phyloP scores from a whole-genome alignment of 257 asterid species.

The Capsicum rhomboideum region DNA sequence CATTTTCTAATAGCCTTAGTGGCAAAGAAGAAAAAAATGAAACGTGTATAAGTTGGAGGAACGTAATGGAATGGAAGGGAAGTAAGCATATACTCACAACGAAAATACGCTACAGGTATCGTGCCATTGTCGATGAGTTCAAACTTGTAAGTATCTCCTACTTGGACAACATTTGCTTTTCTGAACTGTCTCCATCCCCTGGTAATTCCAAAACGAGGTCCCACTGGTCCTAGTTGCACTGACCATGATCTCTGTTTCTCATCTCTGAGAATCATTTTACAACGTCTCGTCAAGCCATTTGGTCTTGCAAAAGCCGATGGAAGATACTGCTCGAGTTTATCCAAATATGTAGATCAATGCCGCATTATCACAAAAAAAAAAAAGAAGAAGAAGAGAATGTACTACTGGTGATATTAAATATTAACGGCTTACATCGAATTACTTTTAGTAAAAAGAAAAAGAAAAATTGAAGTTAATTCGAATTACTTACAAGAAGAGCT shows the following conservation, averaged over 20 bases:
- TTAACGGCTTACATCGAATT: neutral
- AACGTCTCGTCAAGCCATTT: neutral
- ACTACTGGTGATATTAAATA: neutral
- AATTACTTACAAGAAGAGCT: neutral
- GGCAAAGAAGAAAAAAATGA: neutral
- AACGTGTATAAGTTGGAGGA: neutral
- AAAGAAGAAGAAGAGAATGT: neutral
- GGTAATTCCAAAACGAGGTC: neutral
- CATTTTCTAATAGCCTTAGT: neutral
- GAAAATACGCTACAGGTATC: neutral
- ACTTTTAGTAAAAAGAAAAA: neutral
- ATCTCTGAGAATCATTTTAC: neutral
- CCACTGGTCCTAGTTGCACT: neutral
- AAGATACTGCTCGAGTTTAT: neutral
- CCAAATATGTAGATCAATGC: neutral
- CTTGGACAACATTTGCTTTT: neutral
- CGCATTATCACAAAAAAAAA: neutral
- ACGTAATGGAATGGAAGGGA: neutral
- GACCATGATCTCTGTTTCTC: neutral
- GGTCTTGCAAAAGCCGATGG: neutral
- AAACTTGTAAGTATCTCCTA: neutral
- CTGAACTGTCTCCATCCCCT: conserved; percentile 1
- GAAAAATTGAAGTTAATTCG: neutral
- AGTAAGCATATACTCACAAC: neutral
- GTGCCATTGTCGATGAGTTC: neutral